Evolutionary conservation across 2,329 filamentous ascomycete genomes (phyloP).

Genomic region (Hirsutella minnesotensis): DNA sequence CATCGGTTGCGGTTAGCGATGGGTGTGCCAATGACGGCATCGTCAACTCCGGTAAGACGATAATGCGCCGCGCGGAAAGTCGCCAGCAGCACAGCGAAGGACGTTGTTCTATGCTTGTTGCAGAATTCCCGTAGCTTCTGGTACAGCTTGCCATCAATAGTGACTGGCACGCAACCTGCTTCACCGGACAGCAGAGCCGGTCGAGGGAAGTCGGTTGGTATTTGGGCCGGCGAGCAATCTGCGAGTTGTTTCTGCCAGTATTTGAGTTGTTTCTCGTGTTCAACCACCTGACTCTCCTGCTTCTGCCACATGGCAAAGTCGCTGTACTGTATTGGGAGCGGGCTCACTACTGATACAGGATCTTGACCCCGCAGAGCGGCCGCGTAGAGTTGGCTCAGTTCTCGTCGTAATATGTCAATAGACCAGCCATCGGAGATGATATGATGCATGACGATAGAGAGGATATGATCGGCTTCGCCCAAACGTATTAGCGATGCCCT

Average conservation of each 20-base stretch:
- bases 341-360: constrained; percentile 2
- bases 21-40: constrained; percentile 11
- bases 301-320: constrained; percentile 15
- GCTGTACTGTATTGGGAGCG: constrained; percentile 13
- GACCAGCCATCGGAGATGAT: constrained; percentile 18
- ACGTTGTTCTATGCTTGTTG: constrained; percentile 1
- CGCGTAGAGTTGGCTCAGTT: constrained; percentile 9
- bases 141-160: too few species aligned
- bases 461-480: constrained; percentile 6
- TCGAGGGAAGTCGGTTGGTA: too few species aligned
- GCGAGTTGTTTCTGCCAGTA: too few species aligned
- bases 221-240: too few species aligned
- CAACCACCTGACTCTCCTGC: constrained; percentile 3
- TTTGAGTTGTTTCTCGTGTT: constrained; percentile 3
- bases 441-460: constrained; percentile 17
- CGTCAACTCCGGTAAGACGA: constrained; percentile 12
- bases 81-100: constrained; percentile 9
- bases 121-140: constrained; percentile 3
- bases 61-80: constrained; percentile 14
- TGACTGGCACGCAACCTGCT: too few species aligned
- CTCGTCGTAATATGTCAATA: constrained; percentile 10
- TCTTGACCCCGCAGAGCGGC: constrained; percentile 4
- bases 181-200: too few species aligned
- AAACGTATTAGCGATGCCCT: constrained; percentile 8
- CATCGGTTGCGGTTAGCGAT: constrained; percentile 9